Evolutionary conservation across 2,329 filamentous ascomycete species (phyloP), one percentile per base, ranked within the genome.

Genomic region (Neurospora sp.): DNA sequence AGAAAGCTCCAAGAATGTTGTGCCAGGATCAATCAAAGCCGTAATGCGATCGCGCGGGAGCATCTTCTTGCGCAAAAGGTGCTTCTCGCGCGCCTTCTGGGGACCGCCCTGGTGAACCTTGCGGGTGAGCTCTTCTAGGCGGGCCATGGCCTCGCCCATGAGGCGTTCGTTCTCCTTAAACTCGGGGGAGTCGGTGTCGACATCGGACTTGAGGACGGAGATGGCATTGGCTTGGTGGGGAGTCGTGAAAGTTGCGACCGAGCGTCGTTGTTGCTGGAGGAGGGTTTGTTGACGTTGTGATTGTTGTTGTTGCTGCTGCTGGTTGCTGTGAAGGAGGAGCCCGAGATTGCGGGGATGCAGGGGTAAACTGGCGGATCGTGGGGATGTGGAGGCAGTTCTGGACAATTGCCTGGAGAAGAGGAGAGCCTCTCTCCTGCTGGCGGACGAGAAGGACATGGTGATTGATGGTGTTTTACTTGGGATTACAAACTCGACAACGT

Each of bases 1-100:
- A 19, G 93, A 96, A n/a, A 99, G 85, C 81, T 99, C 95, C 72
- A 99, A 81, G 78, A 99, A 98, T 0, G 91, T 91, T 1, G 93
- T 95, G 4, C 94, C 94, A 0, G 93, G 91, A 78, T 99, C 95
- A 73, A 97, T 87, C 73, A 99, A 83, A 4, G 93, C 91, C 0
- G 93, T 91, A 69, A 99, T 88, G 40, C 95, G 90, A 80, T 98
- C 95, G 73, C 96, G 85, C 2, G 94, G 93, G 70, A 99, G 86
- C 93, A 98, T 97, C 85, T 98, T 98, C 73, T 93, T 92, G 75
- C 94, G 86, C 40, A 90, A 88, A 28, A 96, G 81, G 78, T 98
- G 95, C 83, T 97, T 97, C 73, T 95, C 89, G 71, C 91, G 86
- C 4, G 95, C 92, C 79, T 96, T 96, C 70, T 90, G 86, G 1